Percentiles rank a stretch among this genome's conserved stretches.
Evolutionary conservation across 108 stramenopile genomes (phyloP).

Genomic region (Cylindrotheca closterium): DNA sequence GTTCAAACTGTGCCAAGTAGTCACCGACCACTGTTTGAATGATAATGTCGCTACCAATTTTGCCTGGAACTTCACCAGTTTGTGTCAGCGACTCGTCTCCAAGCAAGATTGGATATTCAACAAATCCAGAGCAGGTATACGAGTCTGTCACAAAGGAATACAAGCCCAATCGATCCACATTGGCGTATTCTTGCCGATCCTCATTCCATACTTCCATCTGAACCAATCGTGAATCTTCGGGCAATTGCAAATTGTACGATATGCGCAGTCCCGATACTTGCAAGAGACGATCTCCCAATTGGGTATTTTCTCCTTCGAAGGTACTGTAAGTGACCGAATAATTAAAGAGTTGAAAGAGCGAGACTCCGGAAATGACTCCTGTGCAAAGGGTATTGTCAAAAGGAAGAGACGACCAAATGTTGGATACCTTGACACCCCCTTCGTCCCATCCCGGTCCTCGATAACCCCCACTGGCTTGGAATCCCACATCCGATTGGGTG

Average conservation of each 20-base stretch:
- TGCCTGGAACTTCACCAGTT: slow-evolving; percentile 32
- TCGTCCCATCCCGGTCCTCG: slow-evolving; percentile 47
- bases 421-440: slow-evolving; percentile 30
- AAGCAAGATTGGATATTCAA: slow-evolving; percentile 38
- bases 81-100: slow-evolving; percentile 24
- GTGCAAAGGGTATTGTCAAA: slow-evolving; percentile 44
- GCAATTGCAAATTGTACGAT: slow-evolving; percentile 50
- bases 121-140: slow-evolving; percentile 31
- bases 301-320: slow-evolving; percentile 28
- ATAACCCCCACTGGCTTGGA: slow-evolving; percentile 29
- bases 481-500: slow-evolving; percentile 33
- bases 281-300: slow-evolving; percentile 37
- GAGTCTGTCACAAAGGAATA: slow-evolving; percentile 50
- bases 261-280: slow-evolving; percentile 49
- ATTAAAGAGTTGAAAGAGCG: slow-evolving; percentile 45
- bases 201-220: slow-evolving; percentile 33
- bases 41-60: slow-evolving; percentile 9
- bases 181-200: slow-evolving; percentile 11
- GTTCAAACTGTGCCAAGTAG: slow-evolving; percentile 23
- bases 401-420: slow-evolving; percentile 40
- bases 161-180: slow-evolving; percentile 37
- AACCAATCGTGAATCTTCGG: no score
- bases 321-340: slow-evolving; percentile 38
- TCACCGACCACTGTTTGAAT: slow-evolving; percentile 31
- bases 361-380: slow-evolving; percentile 42